These are phyloP conservation scores for Rhizopogon sp. DNA, from an alignment of 768 basidiomycete genomes.

Conservation along the genomic window DNA sequence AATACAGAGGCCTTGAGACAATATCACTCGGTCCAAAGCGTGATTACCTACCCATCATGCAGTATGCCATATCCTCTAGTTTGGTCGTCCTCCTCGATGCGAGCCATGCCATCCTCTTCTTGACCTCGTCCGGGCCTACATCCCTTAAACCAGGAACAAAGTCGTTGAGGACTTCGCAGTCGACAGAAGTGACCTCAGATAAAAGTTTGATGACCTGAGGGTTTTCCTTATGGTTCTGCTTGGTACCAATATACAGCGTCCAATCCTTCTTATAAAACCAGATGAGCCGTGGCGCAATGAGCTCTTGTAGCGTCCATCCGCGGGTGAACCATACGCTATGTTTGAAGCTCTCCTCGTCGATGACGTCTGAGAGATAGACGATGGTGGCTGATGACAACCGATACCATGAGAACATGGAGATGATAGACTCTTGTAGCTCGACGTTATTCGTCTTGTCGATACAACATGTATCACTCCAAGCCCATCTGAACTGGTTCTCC, in stretches of 20 bases:
- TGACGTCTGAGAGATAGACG: conserved; percentile 12
- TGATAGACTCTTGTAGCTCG: conserved; percentile 19
- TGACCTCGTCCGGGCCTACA: conserved; percentile 9
- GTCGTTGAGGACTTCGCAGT: conserved; percentile 13
- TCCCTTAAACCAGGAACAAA: conserved; percentile 17
- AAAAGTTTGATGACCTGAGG: conserved; percentile 15
- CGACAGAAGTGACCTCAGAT: conserved; percentile 10
- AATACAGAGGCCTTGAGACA: not conserved
- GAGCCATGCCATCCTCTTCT: conserved; percentile 24
- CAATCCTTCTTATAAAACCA: conserved; percentile 2
- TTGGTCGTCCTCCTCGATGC: conserved; percentile 23
- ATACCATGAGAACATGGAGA: conserved; percentile 25
- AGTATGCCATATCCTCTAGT: conserved; percentile 25
- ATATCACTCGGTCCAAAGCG: conserved; percentile 1
- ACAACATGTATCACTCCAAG: conserved; percentile 20
- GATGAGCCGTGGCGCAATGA: not conserved
- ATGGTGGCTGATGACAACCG: conserved; percentile 12
- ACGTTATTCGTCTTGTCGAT: conserved; percentile 20
- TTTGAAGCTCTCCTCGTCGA: not conserved
- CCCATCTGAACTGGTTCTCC: conserved; percentile 9
- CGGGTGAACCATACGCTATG: conserved; percentile 2
- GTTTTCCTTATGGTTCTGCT: conserved; percentile 17
- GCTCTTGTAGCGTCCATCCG: conserved; percentile 3
- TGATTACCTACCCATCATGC: conserved; percentile 12
- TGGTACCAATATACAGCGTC: not conserved